Conservation (phyloP, 805 yeast genomes). For the Cyberlindnera subsufficiens region DNA sequence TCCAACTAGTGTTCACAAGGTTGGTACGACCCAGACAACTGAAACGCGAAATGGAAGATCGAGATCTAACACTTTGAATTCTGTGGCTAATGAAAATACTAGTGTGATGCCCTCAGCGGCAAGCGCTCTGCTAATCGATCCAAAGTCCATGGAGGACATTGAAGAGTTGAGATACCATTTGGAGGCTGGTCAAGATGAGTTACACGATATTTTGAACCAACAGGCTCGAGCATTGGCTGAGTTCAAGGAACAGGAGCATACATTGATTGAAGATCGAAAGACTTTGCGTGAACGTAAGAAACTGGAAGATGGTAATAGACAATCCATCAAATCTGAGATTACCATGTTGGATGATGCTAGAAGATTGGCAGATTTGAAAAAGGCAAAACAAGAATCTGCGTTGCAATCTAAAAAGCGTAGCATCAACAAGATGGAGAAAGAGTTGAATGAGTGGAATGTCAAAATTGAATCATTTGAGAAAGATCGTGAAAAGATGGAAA, state of each 20-base stretch:
- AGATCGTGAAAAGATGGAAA: conserved; percentile 11
- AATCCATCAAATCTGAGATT: conserved; percentile 34
- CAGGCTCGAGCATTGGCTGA: conserved; percentile 29
- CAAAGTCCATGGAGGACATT: conserved; percentile 29
- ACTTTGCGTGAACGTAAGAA: conserved; percentile 34
- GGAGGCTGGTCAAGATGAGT: conserved; percentile 37
- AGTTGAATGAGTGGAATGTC: conserved; percentile 29
- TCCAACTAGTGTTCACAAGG: conserved; percentile 23
- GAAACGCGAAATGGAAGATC: conserved; percentile 22
- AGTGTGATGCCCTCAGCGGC: conserved; percentile 8
- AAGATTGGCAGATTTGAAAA: conserved; percentile 29
- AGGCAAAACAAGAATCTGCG: conserved; percentile 27
- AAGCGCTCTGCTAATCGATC: conserved; percentile 16
- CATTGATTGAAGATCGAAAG: conserved; percentile 28
- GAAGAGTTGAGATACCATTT: conserved; percentile 36
- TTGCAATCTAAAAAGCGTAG: conserved; percentile 24
- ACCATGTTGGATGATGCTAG: conserved; percentile 36
- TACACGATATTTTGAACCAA: conserved; percentile 29
- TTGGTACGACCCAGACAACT: conserved; percentile 2
- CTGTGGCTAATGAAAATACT: conserved; percentile 9
- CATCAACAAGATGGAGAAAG: conserved; percentile 28
- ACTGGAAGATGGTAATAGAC: conserved; percentile 35
- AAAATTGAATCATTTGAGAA: conserved; percentile 22
- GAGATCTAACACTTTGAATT: conserved; percentile 29
- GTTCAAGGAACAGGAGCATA: conserved; percentile 32